phyloP scores from a whole-genome alignment of 768 basidiomycete species.

The Phanerochaete sordida region DNA sequence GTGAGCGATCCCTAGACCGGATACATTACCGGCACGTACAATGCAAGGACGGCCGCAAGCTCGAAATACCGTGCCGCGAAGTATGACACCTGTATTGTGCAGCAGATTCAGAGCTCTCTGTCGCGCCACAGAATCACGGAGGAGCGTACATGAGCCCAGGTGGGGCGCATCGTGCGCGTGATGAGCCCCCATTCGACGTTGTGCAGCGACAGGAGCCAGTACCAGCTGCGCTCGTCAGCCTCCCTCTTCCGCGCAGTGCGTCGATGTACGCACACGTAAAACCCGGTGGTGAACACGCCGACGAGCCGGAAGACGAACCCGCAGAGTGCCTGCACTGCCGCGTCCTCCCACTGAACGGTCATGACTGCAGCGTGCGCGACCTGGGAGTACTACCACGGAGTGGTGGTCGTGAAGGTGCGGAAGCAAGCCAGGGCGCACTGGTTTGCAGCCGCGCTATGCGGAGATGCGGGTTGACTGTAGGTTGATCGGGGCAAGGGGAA shows the following conservation, averaged over 20 bases:
- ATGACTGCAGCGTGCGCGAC: not conserved
- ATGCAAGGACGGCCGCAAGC: not conserved
- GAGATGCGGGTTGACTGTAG: no score
- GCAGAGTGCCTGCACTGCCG: not conserved
- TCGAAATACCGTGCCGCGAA: not conserved
- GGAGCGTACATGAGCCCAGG: not conserved
- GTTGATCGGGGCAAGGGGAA: no score
- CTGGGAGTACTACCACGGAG: not conserved
- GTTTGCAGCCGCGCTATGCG: not conserved
- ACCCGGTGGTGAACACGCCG: not conserved
- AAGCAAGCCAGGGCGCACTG: not conserved
- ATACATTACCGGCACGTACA: not conserved
- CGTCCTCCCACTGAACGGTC: not conserved
- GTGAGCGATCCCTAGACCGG: not conserved
- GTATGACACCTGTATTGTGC: not conserved
- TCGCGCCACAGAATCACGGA: not conserved
- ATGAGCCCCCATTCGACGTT: not conserved
- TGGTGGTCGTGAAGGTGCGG: not conserved
- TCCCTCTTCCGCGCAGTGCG: not conserved
- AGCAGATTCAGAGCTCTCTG: no score
- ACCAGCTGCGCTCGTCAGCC: not conserved
- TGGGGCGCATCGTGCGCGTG: not conserved
- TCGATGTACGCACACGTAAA: not conserved
- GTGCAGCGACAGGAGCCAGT: not conserved
- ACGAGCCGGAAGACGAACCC: not conserved